A percentile compares a stretch with the other conserved stretches of the same genome.
Conservation (phyloP, 148 eudicot species). For the Drosera capensis region DNA sequence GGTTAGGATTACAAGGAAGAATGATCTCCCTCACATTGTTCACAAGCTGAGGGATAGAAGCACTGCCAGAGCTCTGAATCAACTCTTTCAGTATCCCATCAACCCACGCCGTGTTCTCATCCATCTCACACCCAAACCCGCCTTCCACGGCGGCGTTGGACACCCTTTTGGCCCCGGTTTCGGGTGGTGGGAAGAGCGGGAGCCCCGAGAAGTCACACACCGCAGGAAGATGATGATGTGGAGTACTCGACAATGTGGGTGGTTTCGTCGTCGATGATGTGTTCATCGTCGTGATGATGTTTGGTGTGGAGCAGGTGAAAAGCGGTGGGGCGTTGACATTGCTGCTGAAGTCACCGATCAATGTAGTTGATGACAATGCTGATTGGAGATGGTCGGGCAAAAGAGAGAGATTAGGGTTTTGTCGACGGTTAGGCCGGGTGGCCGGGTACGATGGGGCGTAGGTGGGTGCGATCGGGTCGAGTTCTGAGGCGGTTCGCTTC, state of each 20-base stretch:
- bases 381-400: constrained; percentile 1
- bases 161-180: background rate
- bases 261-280: constrained; percentile 6
- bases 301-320: constrained; percentile 34
- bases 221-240: constrained; percentile 12
- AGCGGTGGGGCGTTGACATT: constrained; percentile 1
- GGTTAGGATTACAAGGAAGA: constrained; percentile 82
- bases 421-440: background rate
- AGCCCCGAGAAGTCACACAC: constrained; percentile 83
- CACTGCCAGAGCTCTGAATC: constrained; percentile 42
- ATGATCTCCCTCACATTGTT: constrained; percentile 87
- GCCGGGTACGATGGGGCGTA: background rate
- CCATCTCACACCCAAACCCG: constrained; percentile 9
- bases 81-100: constrained; percentile 77
- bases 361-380: background rate
- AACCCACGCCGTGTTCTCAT: constrained; percentile 52
- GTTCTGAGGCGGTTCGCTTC: constrained; percentile 68
- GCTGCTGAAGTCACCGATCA: background rate
- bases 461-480: constrained; percentile 22
- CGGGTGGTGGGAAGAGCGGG: constrained; percentile 64
- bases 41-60: constrained; percentile 66
- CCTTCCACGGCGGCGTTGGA: background rate
- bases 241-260: constrained; percentile 2
- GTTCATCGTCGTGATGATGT: constrained; percentile 7
- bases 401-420: background rate